Base-by-base conservation (phyloP, 2,329 filamentous ascomycete species). In the Paracorniculantispora psalliotae region DNA sequence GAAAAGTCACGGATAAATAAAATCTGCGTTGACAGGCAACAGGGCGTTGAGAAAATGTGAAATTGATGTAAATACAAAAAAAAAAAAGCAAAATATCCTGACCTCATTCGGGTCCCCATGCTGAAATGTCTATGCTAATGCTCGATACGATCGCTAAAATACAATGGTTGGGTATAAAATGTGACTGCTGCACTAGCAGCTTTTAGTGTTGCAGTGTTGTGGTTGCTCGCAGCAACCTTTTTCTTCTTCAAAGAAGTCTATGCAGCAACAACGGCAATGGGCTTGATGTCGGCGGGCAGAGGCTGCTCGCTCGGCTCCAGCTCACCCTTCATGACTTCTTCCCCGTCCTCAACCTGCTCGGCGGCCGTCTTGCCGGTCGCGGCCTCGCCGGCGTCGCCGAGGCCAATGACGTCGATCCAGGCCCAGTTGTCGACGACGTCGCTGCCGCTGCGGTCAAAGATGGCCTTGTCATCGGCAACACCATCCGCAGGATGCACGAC, bases 321-420 rank as follows among this genome's bases (percentile, higher is more conserved):
- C 48, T 74, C 70, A 6, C 66, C 68, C 63, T 72, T 67, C 68
- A 74, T 73, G 35, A 67, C 63, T 35, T 67, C 61, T n/a, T 75
- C 72, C 8, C 67, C 66, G 10, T 73, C 68, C 21, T 73, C 72
- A 12, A 74, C 68, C 62, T 73, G 67, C 57, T 71, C 60, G 12
- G 64, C 59, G 1, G 65, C 61, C 0, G 69, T 67, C 64, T 73
- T 72, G 54, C 67, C 69, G 4, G 60, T 65, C 9, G 66, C 67
- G 9, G 64, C 62, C 3, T 71, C 68, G 7, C 61, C 67, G 2
- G 65, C 61, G 1, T 71, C 69, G 0, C 73, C 82, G 62, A 83
- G 71, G 8, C 81, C 81, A 2, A 81, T 73, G 21, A 79, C 72
- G 52, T 84, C 78, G 61, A 85, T 77, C 77, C 77, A 81, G 44